phyloP scores from a whole-genome alignment of 2,329 filamentous ascomycete genomes.

The Ascochyta rabiei region DNA sequence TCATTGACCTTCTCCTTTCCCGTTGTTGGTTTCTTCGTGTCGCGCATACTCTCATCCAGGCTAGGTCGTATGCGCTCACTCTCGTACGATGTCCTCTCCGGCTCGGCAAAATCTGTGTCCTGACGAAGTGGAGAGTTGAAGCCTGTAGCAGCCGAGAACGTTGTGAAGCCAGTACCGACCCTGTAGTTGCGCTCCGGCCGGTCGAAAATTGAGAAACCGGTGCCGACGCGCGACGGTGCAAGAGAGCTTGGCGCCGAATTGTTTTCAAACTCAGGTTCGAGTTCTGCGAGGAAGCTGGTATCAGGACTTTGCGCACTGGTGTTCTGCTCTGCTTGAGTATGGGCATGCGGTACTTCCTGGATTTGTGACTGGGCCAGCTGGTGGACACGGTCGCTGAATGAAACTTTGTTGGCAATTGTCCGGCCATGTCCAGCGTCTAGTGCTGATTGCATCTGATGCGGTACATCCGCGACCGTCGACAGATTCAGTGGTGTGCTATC shows the following conservation, averaged over 20 bases:
- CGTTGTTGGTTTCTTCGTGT: constrained; percentile 15
- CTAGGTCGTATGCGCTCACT: constrained; percentile 34
- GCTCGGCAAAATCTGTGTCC: constrained; percentile 43
- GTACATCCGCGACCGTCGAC: constrained; percentile 29
- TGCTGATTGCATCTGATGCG: constrained; percentile 18
- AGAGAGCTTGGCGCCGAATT: constrained; percentile 32
- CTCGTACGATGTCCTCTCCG: constrained; percentile 27
- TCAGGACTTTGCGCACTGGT: constrained; percentile 25
- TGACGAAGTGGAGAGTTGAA: constrained; percentile 42
- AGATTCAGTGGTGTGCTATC: constrained; percentile 37
- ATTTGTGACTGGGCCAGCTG: constrained; percentile 29
- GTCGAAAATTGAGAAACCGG: constrained; percentile 37
- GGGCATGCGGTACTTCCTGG: constrained; percentile 9
- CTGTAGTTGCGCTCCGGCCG: constrained; percentile 21
- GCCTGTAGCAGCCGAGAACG: constrained; percentile 29
- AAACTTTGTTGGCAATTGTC: constrained; percentile 34
- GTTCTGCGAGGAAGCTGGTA: constrained; percentile 32
- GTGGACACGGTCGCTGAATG: constrained; percentile 45
- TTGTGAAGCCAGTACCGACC: constrained; percentile 27
- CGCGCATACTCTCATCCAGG: constrained; percentile 31
- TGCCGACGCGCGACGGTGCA: constrained; percentile 33
- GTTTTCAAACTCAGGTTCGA: constrained; percentile 41
- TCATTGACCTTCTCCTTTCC: constrained; percentile 32
- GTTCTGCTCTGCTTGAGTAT: constrained; percentile 16
- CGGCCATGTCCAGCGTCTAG: constrained; percentile 20